These are phyloP conservation scores for Vigna nakashimae DNA, from an alignment of 306 rosid species.

Conservation along the genomic window DNA sequence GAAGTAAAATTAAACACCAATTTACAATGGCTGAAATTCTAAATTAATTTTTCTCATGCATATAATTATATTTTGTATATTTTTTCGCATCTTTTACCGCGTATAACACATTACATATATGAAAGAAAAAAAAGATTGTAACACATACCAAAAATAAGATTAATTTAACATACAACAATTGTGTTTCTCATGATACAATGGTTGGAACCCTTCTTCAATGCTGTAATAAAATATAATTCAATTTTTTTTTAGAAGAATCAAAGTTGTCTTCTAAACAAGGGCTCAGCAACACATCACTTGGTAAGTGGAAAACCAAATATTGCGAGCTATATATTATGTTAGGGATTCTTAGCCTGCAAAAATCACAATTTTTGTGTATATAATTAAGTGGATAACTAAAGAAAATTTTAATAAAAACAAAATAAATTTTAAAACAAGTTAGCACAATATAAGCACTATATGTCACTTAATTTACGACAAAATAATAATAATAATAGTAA, in stretches of 20 bases:
- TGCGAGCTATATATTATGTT: conserved; percentile 39
- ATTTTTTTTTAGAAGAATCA: conserved; percentile 9
- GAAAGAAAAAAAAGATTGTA: too few species aligned
- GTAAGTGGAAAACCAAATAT: conserved; percentile 29
- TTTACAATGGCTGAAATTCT: background rate
- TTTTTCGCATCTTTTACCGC: too few species aligned
- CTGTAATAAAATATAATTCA: conserved; percentile 29
- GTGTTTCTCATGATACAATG: conserved; percentile 32
- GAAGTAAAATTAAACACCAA: background rate
- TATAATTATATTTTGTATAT: background rate
- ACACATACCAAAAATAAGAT: conserved; percentile 24
- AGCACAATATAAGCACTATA: background rate
- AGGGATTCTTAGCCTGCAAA: conserved; percentile 76
- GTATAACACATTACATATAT: too few species aligned
- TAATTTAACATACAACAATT: conserved; percentile 39
- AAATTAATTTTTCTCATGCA: conserved; percentile 9
- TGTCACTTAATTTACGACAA: background rate
- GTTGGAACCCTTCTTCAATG: conserved; percentile 27
- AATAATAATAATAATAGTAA: too few species aligned
- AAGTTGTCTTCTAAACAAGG: conserved; percentile 39
- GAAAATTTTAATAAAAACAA: background rate
- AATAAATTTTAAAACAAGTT: background rate
- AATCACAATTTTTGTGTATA: conserved; percentile 15
- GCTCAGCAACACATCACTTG: conserved; percentile 36
- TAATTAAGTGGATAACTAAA: background rate